Conservation (phyloP, 2,329 filamentous ascomycete species). For the Diaporthe sp. region DNA sequence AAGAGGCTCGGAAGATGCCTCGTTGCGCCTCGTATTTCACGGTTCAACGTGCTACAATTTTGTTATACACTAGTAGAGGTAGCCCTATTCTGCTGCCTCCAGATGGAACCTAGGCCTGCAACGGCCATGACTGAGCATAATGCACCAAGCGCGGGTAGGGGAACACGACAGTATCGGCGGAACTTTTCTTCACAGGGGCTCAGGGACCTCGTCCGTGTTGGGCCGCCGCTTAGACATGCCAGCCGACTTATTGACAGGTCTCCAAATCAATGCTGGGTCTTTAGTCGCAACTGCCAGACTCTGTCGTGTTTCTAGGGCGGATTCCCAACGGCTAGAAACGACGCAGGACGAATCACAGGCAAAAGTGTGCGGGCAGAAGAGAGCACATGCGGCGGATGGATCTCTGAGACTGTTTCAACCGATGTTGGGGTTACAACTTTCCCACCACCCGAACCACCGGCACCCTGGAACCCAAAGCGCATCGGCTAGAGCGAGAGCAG, state of each 20-base stretch:
- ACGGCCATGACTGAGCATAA: neutral
- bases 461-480: slow-evolving; percentile 19
- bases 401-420: slow-evolving; percentile 26
- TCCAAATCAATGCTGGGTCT: slow-evolving; percentile 1
- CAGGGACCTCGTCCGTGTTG: slow-evolving; percentile 1
- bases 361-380: neutral
- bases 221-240: slow-evolving; percentile 20
- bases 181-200: neutral
- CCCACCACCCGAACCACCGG: slow-evolving; percentile 18
- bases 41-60: neutral
- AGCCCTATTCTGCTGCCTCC: neutral
- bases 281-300: neutral
- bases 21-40: neutral
- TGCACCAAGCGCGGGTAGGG: slow-evolving; percentile 1
- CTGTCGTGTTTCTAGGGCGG: slow-evolving; percentile 15
- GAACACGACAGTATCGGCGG: neutral
- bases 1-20: neutral
- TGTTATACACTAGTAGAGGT: neutral
- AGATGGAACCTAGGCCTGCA: slow-evolving; percentile 3
- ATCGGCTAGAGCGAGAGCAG: slow-evolving; percentile 18
- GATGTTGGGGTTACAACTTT: slow-evolving; percentile 26
- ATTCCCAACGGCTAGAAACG: slow-evolving; percentile 21
- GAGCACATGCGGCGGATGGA: slow-evolving; percentile 5
- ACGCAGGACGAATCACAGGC: slow-evolving; percentile 23
- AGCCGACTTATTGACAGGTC: slow-evolving; percentile 18